Percentiles rank a stretch among this genome's conserved stretches.
Evolutionary conservation across 2,329 filamentous ascomycete genomes (phyloP).

Genomic region (Annulohypoxylon truncatum): DNA sequence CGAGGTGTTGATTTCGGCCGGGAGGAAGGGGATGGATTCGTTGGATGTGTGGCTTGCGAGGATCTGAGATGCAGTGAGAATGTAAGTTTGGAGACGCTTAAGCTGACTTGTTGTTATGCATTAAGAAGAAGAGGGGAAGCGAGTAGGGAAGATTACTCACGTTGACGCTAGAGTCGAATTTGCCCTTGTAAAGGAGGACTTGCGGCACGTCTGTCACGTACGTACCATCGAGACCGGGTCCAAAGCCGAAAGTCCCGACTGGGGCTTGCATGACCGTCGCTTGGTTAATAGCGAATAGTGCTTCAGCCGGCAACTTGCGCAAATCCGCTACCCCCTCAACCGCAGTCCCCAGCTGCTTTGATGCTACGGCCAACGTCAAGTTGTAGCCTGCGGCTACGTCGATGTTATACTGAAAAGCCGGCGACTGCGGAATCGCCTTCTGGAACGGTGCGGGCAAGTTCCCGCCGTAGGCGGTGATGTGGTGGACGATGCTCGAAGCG

Average conservation of each 20-base stretch:
- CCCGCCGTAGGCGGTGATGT: conserved; percentile 59
- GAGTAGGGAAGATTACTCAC: conserved; percentile 19
- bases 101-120: neutral
- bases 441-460: conserved; percentile 39
- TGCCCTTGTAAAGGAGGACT: conserved; percentile 39
- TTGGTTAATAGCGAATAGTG: conserved; percentile 40
- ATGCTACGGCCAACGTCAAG: conserved; percentile 35
- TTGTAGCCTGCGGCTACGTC: conserved; percentile 31
- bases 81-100: neutral
- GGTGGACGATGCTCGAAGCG: conserved; percentile 61
- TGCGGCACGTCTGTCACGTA: conserved; percentile 44
- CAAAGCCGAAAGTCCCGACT: conserved; percentile 47
- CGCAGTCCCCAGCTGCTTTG: conserved; percentile 1
- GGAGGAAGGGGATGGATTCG: conserved; percentile 58
- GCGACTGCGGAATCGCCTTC: conserved; percentile 41
- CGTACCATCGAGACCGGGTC: conserved; percentile 43
- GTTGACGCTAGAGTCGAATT: conserved; percentile 36
- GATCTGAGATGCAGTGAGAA: conserved; percentile 28
- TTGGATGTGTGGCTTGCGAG: conserved; percentile 57
- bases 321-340: conserved; percentile 27
- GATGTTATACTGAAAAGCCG: conserved; percentile 44
- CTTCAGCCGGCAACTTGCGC: conserved; percentile 7
- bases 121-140: neutral
- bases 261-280: conserved; percentile 37
- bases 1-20: conserved; percentile 55